These are phyloP conservation scores for Immersiporthe knoxdaviesiana DNA, from an alignment of 2,329 filamentous ascomycete species.

Conservation along the genomic window DNA sequence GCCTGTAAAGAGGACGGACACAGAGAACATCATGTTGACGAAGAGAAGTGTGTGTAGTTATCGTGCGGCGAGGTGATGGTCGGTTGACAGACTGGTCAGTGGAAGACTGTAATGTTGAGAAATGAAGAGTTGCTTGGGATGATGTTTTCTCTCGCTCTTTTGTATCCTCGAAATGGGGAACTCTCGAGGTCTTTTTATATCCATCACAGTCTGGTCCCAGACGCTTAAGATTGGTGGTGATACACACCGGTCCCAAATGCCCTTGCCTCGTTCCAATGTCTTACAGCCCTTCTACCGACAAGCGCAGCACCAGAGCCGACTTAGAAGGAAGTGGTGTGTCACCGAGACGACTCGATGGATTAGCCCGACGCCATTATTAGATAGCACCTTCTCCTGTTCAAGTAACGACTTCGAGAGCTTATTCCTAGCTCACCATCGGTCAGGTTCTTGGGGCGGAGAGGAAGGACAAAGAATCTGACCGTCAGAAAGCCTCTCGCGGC, in stretches of 20 bases:
- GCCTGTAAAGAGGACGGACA: not conserved
- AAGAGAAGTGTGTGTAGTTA: not conserved
- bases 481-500: constrained; percentile 5
- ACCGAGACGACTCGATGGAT: not conserved
- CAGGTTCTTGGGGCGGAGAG: not conserved
- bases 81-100: not conserved
- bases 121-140: not conserved
- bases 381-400: not conserved
- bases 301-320: not conserved
- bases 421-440: not conserved
- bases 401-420: not conserved
- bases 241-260: not conserved
- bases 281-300: not conserved
- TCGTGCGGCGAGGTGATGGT: not conserved
- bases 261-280: constrained; percentile 2
- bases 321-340: not conserved
- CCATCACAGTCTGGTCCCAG: not conserved
- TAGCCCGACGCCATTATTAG: not conserved
- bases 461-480: too few species aligned
- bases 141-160: not conserved
- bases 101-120: not conserved
- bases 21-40: not conserved
- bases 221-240: not conserved
- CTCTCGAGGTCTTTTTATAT: constrained; percentile 5
- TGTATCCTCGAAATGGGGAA: not conserved